Base-by-base conservation (phyloP, 2,329 filamentous ascomycete genomes). In the Colletotrichum eremochloae region DNA sequence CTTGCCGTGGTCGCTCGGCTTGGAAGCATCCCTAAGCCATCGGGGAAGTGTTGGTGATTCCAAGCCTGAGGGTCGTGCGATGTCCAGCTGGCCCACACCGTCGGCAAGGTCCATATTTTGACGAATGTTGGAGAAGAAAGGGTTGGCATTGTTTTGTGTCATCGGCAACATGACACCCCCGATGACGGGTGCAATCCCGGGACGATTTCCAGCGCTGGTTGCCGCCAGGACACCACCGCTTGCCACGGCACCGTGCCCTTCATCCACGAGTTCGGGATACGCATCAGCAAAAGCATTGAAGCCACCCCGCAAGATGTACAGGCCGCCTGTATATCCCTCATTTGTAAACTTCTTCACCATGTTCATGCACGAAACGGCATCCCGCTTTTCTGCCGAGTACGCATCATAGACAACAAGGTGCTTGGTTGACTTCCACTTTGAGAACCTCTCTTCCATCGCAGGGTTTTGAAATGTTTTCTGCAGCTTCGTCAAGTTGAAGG, bases 31-130 rank as follows among this genome's bases (percentile, higher is more conserved):
- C 46, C 88, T 88, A 33, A 99, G 86, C 96, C 96, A 99, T 2
- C 79, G 76, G 1, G 96, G 96, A 18, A 98, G 85, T 20, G 85
- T 80, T 5, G 86, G 82, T 48, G 81, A 79, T 42, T 86, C 81
- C 11, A 89, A 75, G n/a, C 81, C 84, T 2, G 80, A 53, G 0
- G 88, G 88, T 11, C 88, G 78, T 2, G 80, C 77, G 7, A 90
- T 79, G n/a, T 90, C 87, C 77, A 91, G 90, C 77, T 97, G 95
- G 0, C 96, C 96, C 14, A 98, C 96, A 29, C 96, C 96, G 75
- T 94, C 95, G 42, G 97, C 92, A 24, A 99, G 86, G 78, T 98
- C 96, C 90, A 97, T 96, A 75, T 98, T 97, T 80, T 98, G 96
- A 55, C 96, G 91, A 76, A 99, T 98, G 75, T 98, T 98, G 73